Conservation (phyloP, 1,284 basidiomycete genomes). For the Naganishia cerealis region DNA sequence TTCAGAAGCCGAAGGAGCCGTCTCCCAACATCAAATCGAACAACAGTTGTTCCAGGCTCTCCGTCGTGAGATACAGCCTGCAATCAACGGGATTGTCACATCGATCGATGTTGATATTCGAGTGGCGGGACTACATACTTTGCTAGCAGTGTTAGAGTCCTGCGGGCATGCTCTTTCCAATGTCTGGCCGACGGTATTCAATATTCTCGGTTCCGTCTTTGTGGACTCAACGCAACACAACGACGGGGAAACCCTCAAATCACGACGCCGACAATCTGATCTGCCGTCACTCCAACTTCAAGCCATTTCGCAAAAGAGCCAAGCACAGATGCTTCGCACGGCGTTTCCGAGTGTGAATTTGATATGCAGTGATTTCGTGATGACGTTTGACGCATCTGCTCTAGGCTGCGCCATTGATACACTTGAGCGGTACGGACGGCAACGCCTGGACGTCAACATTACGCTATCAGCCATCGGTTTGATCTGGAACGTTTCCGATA, state of each 20-base stretch:
- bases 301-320: conserved; percentile 38
- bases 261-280: conserved; percentile 15
- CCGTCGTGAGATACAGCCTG: conserved; percentile 67
- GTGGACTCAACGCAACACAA: conserved; percentile 35
- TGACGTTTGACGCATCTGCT: conserved; percentile 73
- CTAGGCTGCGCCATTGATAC: conserved; percentile 84
- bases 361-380: conserved; percentile 84
- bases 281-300: conserved; percentile 3
- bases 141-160: conserved; percentile 84
- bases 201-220: conserved; percentile 81
- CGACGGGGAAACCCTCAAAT: conserved; percentile 4
- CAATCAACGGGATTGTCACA: conserved; percentile 43
- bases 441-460: conserved; percentile 87
- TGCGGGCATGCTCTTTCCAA: conserved; percentile 85
- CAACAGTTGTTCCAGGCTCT: conserved; percentile 78
- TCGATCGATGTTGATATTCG: conserved; percentile 68
- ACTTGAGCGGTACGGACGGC: conserved; percentile 83
- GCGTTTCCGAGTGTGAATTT: conserved; percentile 91
- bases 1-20: conserved; percentile 60
- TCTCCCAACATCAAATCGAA: conserved; percentile 69
- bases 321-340: conserved; percentile 59
- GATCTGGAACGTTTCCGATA: conserved; percentile 90
- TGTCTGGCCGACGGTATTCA: conserved; percentile 91
- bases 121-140: conserved; percentile 78
- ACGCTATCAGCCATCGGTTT: conserved; percentile 86